phyloP scores from a whole-genome alignment of 345 rosid species.

The Lenwebbia sp. region DNA sequence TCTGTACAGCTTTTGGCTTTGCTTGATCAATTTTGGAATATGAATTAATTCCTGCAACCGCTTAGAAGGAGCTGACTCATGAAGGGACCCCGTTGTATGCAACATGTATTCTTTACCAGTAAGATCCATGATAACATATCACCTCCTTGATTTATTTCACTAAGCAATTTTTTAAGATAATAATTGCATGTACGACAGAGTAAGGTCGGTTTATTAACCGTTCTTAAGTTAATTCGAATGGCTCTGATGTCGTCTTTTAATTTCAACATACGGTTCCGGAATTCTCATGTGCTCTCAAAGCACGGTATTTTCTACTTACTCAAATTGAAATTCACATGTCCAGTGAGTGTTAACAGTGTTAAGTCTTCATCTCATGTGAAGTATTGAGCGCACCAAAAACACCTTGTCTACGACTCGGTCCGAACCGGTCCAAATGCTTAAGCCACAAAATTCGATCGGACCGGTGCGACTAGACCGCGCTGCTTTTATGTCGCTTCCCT shows the following conservation, averaged over 20 bases:
- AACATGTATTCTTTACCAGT: not conserved
- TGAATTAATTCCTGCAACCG: not conserved
- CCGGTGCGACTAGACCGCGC: not conserved
- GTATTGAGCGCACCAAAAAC: not conserved
- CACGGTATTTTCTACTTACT: not conserved
- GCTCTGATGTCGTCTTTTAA: accelerated
- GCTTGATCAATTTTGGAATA: not conserved
- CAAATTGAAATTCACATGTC: not conserved
- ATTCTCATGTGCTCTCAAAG: not conserved
- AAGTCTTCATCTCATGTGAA: not conserved
- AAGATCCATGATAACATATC: not conserved
- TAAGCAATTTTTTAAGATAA: too few relatives aligned
- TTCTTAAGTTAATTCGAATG: not conserved
- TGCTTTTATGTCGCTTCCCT: not conserved
- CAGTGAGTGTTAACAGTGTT: not conserved
- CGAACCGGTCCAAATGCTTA: not conserved
- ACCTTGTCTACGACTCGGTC: not conserved
- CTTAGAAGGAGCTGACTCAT: not conserved
- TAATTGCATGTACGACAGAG: accelerated
- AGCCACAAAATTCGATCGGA: not conserved
- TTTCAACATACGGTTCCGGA: accelerated
- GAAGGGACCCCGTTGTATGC: not conserved
- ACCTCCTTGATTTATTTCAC: not conserved
- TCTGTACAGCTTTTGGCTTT: too few relatives aligned
- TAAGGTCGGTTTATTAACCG: accelerated